These are phyloP conservation scores for Aspergillus candidus DNA, from an alignment of 2,329 filamentous ascomycete species.

Conservation along the genomic window DNA sequence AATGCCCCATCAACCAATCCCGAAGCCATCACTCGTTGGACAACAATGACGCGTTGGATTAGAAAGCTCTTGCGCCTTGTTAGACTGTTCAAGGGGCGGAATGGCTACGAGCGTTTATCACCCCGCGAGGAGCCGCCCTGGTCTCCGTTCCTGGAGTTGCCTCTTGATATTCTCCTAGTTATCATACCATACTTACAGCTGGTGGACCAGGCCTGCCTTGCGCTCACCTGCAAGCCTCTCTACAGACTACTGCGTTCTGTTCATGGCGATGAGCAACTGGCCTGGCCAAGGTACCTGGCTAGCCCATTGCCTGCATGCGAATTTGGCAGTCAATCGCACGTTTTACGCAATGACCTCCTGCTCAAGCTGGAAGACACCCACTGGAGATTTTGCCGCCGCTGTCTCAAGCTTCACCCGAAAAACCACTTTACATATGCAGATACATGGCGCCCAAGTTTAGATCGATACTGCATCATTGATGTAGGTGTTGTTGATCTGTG, in stretches of 20 bases:
- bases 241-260: neutral
- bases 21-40: too few relatives aligned
- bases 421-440: neutral
- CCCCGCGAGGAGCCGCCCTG: too few relatives aligned
- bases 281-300: slow-evolving; percentile 5
- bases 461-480: neutral
- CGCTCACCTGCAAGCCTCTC: slow-evolving; percentile 5
- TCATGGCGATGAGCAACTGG: neutral
- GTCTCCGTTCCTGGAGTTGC: too few relatives aligned
- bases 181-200: neutral
- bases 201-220: slow-evolving; percentile 1
- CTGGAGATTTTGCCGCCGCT: slow-evolving; percentile 1
- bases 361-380: slow-evolving; percentile 4
- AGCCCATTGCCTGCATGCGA: neutral
- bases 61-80: too few relatives aligned
- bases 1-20: too few relatives aligned
- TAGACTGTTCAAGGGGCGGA: too few relatives aligned
- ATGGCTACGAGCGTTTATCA: too few relatives aligned
- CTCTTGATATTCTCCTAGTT: too few relatives aligned
- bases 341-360: slow-evolving; percentile 1
- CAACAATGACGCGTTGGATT: too few relatives aligned
- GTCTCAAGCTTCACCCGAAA: slow-evolving; percentile 5
- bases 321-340: neutral
- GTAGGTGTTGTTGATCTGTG: slow-evolving; percentile 1
- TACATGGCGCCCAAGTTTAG: too few relatives aligned